Evolutionary conservation across 768 basidiomycete genomes (phyloP).

Genomic region (Lactarius indigo): DNA sequence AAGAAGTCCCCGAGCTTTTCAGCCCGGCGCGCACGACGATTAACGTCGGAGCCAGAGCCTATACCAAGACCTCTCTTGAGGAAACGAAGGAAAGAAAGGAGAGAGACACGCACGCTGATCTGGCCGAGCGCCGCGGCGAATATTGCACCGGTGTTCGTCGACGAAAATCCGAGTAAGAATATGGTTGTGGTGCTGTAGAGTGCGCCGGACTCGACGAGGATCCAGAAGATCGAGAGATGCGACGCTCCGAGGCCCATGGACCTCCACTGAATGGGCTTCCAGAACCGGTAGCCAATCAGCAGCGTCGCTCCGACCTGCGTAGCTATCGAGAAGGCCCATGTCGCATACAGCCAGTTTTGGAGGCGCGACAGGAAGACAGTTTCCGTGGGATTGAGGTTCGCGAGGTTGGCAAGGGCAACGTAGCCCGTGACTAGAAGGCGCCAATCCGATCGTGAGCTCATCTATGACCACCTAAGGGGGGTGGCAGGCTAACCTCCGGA

Average conservation of each 20-base stretch:
- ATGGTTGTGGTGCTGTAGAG: slow-evolving; percentile 10
- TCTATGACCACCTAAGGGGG: too few relatives aligned
- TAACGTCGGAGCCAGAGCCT: slow-evolving; percentile 17
- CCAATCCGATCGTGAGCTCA: too few relatives aligned
- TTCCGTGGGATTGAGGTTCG: neutral
- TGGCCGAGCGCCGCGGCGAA: slow-evolving; percentile 12
- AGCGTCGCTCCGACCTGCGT: slow-evolving; percentile 19
- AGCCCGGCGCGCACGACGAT: slow-evolving; percentile 13
- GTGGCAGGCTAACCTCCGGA: neutral
- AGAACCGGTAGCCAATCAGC: slow-evolving; percentile 17
- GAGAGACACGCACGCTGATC: slow-evolving; percentile 12
- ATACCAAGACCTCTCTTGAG: neutral
- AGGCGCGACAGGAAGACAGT: slow-evolving; percentile 1
- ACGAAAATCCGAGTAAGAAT: slow-evolving; percentile 14
- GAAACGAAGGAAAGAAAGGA: neutral
- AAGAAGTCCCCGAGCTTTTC: neutral
- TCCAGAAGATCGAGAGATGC: slow-evolving; percentile 15
- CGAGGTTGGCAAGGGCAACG: slow-evolving; percentile 4
- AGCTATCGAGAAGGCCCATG: slow-evolving; percentile 19
- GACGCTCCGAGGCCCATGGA: neutral
- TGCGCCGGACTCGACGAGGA: slow-evolving; percentile 21
- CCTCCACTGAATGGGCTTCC: neutral
- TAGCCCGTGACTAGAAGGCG: slow-evolving; percentile 6
- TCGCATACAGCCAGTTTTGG: slow-evolving; percentile 9
- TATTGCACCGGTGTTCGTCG: slow-evolving; percentile 5